Evolutionary conservation across 208 protist genomes (phyloP), one percentile per base, ranked within the genome.

Genomic region (Trypanosoma grayi): DNA sequence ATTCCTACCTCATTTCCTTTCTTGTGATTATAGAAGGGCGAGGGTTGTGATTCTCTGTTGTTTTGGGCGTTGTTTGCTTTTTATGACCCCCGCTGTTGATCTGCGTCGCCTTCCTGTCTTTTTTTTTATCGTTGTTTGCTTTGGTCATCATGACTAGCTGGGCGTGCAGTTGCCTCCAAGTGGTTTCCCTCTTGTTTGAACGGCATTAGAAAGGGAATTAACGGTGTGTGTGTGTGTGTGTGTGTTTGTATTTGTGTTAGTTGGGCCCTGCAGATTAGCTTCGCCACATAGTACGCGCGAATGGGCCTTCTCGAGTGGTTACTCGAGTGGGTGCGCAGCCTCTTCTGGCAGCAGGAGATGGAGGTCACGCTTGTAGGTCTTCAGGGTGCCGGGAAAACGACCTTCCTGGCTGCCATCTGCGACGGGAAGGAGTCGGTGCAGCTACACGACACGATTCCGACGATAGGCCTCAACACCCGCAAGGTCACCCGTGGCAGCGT

Each of bases 301-400:
- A 72, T 72, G 66, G 40, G 54, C 4, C 40, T 72, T 14, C 56
- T 72, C 22, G 24, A 24, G 24, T 52, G 58, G 47, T 8, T 72
- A 27, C 28, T 72, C 13, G 57, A 65, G 4, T 72, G 66, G 66
- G 7, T 63, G 13, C 44, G 58, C 28, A n/a, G 73, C 33, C 70
- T 97, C 16, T 97, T 98, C 68, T 98, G 86, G 85, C 93, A 95
- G 66, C 84, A 97, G 72, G 92, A 98, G 73, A 96, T 98, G 91
- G 94, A 98, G 53, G 62, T 98, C 28, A 97, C 93, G 7, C 65
- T 98, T 3, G 90, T 98, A n/a, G 94, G 94, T 41, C 60, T 97
- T 14, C 93, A 98, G 61, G 89, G 88, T 41, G 88, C 87, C 22
- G 93, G 93, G 40, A 98, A 98, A 60, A 96, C 91, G 1, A 97